These are phyloP conservation scores for Fusarium tanahbumbuense DNA, from an alignment of 2,329 filamentous ascomycete species.

Conservation along the genomic window DNA sequence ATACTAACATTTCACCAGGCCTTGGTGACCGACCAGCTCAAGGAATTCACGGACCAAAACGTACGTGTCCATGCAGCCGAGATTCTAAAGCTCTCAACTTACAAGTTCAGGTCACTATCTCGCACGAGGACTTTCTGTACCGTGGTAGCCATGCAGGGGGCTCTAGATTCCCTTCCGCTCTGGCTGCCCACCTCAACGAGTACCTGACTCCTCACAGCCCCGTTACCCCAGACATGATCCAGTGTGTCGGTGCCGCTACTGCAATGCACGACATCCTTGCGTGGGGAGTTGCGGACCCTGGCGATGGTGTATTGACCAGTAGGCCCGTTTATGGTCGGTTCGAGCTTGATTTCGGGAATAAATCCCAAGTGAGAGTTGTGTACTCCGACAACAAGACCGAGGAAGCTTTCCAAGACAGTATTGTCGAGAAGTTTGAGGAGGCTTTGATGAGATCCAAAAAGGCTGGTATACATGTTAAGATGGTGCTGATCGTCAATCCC, in stretches of 20 bases:
- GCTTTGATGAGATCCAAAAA: constrained; percentile 52
- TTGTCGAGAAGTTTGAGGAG: constrained; percentile 59
- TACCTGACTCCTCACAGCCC: constrained; percentile 50
- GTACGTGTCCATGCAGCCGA: constrained; percentile 34
- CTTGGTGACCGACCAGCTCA: constrained; percentile 55
- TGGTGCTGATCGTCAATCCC: constrained; percentile 64
- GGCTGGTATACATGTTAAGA: constrained; percentile 55
- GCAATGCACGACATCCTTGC: constrained; percentile 55
- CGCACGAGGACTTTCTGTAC: constrained; percentile 52
- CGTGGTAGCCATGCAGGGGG: constrained; percentile 52
- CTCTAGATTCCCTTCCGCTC: constrained; percentile 47
- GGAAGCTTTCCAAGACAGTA: constrained; percentile 57
- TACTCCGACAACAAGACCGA: constrained; percentile 58
- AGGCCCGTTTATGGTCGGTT: constrained; percentile 62
- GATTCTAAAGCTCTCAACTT: not conserved
- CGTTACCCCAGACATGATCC: constrained; percentile 49
- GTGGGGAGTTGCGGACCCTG: constrained; percentile 53
- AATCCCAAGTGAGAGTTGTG: constrained; percentile 56
- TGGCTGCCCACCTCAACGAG: constrained; percentile 54
- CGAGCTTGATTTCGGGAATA: constrained; percentile 59
- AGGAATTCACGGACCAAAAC: constrained; percentile 47
- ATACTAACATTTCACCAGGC: constrained; percentile 36
- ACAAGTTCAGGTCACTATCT: constrained; percentile 41
- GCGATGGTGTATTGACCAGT: constrained; percentile 55
- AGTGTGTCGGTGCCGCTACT: constrained; percentile 52